A percentile compares a stretch with the other conserved stretches of the same genome.
Conservation (phyloP, 1,139 yeast genomes). For the Hansenula lynferdii region DNA sequence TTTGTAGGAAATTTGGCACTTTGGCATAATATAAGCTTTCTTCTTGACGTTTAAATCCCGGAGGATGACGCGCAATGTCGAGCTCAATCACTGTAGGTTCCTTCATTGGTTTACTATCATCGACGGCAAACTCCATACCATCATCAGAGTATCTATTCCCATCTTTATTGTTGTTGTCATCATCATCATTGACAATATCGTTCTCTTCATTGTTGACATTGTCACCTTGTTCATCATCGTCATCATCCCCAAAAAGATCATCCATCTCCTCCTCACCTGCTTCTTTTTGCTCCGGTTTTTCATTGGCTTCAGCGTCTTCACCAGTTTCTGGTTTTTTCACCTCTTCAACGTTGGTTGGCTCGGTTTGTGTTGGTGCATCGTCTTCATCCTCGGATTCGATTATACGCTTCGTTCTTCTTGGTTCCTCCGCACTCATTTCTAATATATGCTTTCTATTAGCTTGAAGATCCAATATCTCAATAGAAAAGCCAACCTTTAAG, state of each 20-base stretch:
- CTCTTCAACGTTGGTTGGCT: conserved; percentile 14
- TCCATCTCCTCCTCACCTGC: conserved; percentile 30
- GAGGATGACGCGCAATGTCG: conserved; percentile 71
- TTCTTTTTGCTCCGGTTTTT: conserved; percentile 23
- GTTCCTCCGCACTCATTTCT: conserved; percentile 1
- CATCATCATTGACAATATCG: conserved; percentile 23
- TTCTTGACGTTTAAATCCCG: conserved; percentile 36
- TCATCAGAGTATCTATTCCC: conserved; percentile 29
- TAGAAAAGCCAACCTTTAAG: too few species aligned
- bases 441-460: too few species aligned
- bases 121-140: conserved; percentile 29
- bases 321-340: conserved; percentile 10
- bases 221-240: conserved; percentile 31
- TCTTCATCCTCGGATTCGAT: conserved; percentile 1
- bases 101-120: conserved; percentile 33
- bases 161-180: too few species aligned
- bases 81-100: conserved; percentile 50
- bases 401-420: conserved; percentile 1
- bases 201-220: conserved; percentile 14
- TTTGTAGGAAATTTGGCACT: conserved; percentile 75
- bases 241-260: conserved; percentile 48
- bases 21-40: conserved; percentile 52
- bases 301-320: conserved; percentile 17
- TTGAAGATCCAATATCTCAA: too few species aligned
- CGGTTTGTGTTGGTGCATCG: neutral